Percentiles rank a stretch among this genome's conserved stretches.
phyloP scores from a whole-genome alignment of 257 asterid genomes.

The Nicotiana knightiana region DNA sequence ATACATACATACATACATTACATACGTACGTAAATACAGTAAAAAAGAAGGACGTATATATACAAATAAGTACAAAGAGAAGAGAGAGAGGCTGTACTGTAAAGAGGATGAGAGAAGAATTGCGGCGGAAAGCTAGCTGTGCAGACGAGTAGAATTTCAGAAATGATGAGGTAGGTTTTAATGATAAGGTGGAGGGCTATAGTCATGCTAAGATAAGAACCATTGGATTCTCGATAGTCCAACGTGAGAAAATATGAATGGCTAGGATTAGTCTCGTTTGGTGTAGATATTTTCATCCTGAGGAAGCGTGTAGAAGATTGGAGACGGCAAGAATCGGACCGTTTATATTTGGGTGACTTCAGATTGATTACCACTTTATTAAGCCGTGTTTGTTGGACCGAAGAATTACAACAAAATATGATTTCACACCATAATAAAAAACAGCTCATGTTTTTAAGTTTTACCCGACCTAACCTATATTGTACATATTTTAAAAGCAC shows the following conservation, averaged over 20 bases:
- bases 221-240: background rate
- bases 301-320: constrained; percentile 4
- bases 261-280: background rate
- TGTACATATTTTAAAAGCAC: too few relatives aligned
- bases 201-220: background rate
- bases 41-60: too few relatives aligned
- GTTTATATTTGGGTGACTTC: background rate
- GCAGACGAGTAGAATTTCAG: background rate
- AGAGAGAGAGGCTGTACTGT: background rate
- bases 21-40: background rate
- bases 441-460: too few relatives aligned
- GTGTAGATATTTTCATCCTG: background rate
- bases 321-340: background rate
- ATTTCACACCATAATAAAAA: too few relatives aligned
- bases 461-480: too few relatives aligned
- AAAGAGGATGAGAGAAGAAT: background rate
- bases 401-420: too few relatives aligned
- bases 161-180: background rate
- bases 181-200: background rate
- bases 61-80: too few relatives aligned
- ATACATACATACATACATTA: too few relatives aligned
- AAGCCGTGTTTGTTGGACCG: background rate
- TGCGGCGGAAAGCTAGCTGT: background rate
- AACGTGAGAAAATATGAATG: background rate
- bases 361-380: too few relatives aligned